These are phyloP conservation scores for Paragyromitra xinjiangensis DNA, from an alignment of 495 filamentous ascomycete species.

Conservation along the genomic window DNA sequence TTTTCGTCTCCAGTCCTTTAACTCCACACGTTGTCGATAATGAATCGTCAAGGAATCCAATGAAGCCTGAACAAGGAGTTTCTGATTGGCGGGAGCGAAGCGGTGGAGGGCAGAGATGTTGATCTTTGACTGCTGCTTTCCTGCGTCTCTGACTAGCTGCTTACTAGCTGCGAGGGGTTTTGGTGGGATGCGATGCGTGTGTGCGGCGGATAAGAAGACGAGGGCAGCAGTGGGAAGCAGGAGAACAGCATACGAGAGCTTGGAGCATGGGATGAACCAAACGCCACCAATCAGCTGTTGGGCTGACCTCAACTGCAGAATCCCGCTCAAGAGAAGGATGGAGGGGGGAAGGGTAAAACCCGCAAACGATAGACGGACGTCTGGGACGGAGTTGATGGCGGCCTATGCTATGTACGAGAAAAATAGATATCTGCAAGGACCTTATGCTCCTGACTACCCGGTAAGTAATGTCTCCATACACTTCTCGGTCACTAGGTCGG, in stretches of 20 bases:
- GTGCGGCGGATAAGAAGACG: slow-evolving; percentile 51
- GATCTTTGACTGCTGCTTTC: slow-evolving; percentile 44
- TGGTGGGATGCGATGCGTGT: slow-evolving; percentile 53
- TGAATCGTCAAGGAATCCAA: slow-evolving; percentile 30
- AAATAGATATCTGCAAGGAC: slow-evolving; percentile 44
- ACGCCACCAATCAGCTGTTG: slow-evolving; percentile 51
- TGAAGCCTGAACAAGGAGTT: slow-evolving; percentile 17
- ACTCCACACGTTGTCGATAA: slow-evolving; percentile 31
- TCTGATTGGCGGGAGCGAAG: slow-evolving; percentile 44
- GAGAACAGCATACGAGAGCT: slow-evolving; percentile 50
- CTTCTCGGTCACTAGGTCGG: slow-evolving; percentile 36
- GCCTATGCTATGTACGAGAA: slow-evolving; percentile 32
- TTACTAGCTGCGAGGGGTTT: slow-evolving; percentile 44
- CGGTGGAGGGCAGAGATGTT: slow-evolving; percentile 32
- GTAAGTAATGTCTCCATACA: slow-evolving; percentile 42
- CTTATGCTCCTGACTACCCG: slow-evolving; percentile 36
- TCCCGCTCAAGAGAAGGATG: slow-evolving; percentile 42
- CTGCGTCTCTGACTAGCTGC: slow-evolving; percentile 41
- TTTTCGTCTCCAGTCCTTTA: slow-evolving; percentile 24
- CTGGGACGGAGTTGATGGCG: slow-evolving; percentile 47
- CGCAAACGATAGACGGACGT: slow-evolving; percentile 37
- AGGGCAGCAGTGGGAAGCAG: slow-evolving; percentile 20
- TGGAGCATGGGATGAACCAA: slow-evolving; percentile 56
- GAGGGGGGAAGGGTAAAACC: slow-evolving; percentile 37
- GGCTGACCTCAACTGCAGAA: slow-evolving; percentile 36